Percentiles rank a stretch among this genome's conserved stretches.
Conservation (phyloP, 192 early-diverging fungal genomes). For the Podila horticola region DNA sequence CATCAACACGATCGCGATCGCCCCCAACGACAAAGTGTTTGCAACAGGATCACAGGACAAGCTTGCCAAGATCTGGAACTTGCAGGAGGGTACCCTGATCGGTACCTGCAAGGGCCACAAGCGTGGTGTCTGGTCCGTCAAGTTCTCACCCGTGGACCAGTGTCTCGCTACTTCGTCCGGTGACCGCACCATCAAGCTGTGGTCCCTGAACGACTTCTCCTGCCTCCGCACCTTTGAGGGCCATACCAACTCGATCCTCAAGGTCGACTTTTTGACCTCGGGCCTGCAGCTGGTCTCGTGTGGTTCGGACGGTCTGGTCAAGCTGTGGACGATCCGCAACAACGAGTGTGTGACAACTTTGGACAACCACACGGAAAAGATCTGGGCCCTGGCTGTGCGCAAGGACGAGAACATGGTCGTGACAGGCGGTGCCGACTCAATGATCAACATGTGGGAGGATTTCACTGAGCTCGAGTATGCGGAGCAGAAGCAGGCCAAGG, state of each 20-base stretch:
- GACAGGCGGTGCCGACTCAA: slow-evolving; percentile 93
- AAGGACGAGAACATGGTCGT: slow-evolving; percentile 76
- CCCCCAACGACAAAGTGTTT: slow-evolving; percentile 93
- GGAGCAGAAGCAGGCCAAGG: slow-evolving; percentile 75
- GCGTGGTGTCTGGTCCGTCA: slow-evolving; percentile 94
- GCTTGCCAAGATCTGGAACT: slow-evolving; percentile 91
- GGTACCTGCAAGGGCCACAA: slow-evolving; percentile 91
- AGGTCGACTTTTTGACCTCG: slow-evolving; percentile 82
- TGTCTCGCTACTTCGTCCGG: slow-evolving; percentile 91
- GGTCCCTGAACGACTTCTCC: slow-evolving; percentile 87
- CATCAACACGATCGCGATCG: slow-evolving; percentile 92
- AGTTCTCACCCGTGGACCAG: slow-evolving; percentile 97
- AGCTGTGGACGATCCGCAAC: slow-evolving; percentile 95
- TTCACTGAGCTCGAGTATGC: slow-evolving; percentile 86
- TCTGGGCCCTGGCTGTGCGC: slow-evolving; percentile 90
- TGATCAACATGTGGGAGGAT: slow-evolving; percentile 94
- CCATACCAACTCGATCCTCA: slow-evolving; percentile 95
- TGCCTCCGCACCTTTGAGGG: slow-evolving; percentile 97
- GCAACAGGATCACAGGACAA: slow-evolving; percentile 96
- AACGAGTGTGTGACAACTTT: slow-evolving; percentile 91
- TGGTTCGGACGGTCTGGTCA: slow-evolving; percentile 94
- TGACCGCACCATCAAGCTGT: slow-evolving; percentile 95
- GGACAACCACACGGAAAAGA: slow-evolving; percentile 95
- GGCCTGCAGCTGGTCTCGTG: slow-evolving; percentile 90
- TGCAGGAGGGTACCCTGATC: slow-evolving; percentile 80